Base-by-base conservation (phyloP, 495 filamentous ascomycete genomes). In the Lasiosphaeria hispida region DNA sequence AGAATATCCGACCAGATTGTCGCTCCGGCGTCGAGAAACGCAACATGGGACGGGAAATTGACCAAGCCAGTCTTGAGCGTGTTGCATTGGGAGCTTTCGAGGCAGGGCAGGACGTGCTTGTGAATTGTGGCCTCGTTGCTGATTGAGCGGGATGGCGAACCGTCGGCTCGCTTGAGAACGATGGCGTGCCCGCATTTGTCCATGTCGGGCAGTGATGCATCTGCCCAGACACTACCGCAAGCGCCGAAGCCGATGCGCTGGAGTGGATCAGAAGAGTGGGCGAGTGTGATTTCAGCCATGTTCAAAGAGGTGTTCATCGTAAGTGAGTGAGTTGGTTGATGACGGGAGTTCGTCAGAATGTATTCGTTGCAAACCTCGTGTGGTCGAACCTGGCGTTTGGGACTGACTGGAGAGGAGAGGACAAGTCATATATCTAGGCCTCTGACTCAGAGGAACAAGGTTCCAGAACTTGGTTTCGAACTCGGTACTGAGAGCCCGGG, bases 181-280 rank as follows among this genome's bases (percentile, higher is more conserved):
- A 53, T 18, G 17, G 55, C 34, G 5, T 17, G 11, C 1, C 36
- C 35, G 17, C 39, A 35, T 11, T 45, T 18, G 30, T 55, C 48
- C 35, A 43, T 53, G 30, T 60, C 51, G 45, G 15, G 44, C 1
- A 34, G 10, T 2, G 42, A 48, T 11, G 48, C 17, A 11, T 57
- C 9, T 0, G 61, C 47, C 61, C 61, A 63, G 9, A 60, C 58
- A 17, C 43, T 60, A 3, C 61, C 61, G 36, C 61, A 63, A 10
- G 18, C 35, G 53, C 61, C 61, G 0, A 36, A 40, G 4, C 61
- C 61, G 48, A 63, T 57, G 9, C 42, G 40, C 33, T 53, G 34
- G 15, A 59, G 57, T 3, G 45, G 55, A 2, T 7, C 48, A 6
- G 15, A 7, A 8, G 54, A 61, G 4, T 57, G 39, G 33, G 48